A percentile compares a stretch with the other conserved stretches of the same genome.
Evolutionary conservation across 495 filamentous ascomycete genomes (phyloP).

Genomic region (Trichocladium antarcticum): DNA sequence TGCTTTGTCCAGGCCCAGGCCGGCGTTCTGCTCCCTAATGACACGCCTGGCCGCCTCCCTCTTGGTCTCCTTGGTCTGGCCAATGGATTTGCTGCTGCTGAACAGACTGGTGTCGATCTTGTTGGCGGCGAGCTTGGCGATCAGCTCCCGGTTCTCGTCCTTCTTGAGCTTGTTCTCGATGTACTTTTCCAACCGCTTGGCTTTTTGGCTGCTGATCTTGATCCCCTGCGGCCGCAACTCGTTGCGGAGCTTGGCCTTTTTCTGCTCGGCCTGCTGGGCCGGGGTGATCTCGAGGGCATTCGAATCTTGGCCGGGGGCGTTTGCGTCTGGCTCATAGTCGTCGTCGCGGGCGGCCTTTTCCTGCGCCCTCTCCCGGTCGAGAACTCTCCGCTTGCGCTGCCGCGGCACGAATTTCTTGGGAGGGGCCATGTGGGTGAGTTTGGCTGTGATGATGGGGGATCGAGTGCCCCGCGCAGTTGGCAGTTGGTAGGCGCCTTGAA

Average conservation of each 20-base stretch:
- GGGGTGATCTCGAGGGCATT: slow-evolving; percentile 65
- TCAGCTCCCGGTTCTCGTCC: slow-evolving; percentile 77
- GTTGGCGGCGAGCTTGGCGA: slow-evolving; percentile 65
- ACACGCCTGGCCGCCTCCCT: slow-evolving; percentile 51
- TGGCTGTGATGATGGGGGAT: neutral
- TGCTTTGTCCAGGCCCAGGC: slow-evolving; percentile 40
- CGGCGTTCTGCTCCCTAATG: slow-evolving; percentile 47
- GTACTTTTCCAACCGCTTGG: slow-evolving; percentile 91
- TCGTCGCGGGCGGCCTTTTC: slow-evolving; percentile 26
- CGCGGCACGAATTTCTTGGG: slow-evolving; percentile 56
- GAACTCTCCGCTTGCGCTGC: slow-evolving; percentile 65
- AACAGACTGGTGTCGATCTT: slow-evolving; percentile 76
- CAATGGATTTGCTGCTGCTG: slow-evolving; percentile 62
- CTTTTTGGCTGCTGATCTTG: slow-evolving; percentile 83
- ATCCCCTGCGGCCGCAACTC: slow-evolving; percentile 57
- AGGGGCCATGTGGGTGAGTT: slow-evolving; percentile 35
- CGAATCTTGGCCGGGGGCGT: slow-evolving; percentile 48
- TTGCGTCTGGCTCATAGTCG: slow-evolving; percentile 45
- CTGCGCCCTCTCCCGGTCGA: slow-evolving; percentile 44
- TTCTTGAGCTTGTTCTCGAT: slow-evolving; percentile 93
- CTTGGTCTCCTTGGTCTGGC: slow-evolving; percentile 54
- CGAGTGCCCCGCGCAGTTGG: neutral
- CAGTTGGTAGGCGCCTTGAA: neutral
- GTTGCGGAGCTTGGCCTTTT: slow-evolving; percentile 44
- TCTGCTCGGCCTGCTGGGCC: slow-evolving; percentile 53